Base-by-base conservation (phyloP, 106 monocot species). In the Dactylorhiza incarnata region DNA sequence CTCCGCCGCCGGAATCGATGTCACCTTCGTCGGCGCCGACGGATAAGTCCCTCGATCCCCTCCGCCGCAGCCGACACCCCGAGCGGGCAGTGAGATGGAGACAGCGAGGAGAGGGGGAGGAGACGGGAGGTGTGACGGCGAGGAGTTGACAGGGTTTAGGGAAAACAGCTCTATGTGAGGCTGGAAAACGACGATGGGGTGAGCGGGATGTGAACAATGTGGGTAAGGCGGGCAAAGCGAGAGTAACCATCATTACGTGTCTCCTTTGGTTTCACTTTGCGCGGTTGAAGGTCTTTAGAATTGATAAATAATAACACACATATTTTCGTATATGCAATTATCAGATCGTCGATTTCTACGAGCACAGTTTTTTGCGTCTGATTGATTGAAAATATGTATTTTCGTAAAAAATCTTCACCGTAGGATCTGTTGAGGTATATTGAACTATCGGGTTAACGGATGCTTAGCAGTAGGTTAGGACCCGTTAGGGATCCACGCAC, bases 1-100 rank as follows among this genome's bases (percentile, higher is more conserved):
- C 88, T 8, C 83, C 78, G 55, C 77, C 85, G 16, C 73, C 85
- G 48, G 83, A 79, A 23, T 84, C 92, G 62, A 72, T 88, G 79
- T 89, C 93, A 25, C 78, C 91, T 12, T 92, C 91, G 82, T 84
- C 85, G 6, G 78, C 82, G 48, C 74, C 14, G 67, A 80, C 85
- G 19, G 77, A 70, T 78, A 93, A 81, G 61, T 84, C 71, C 48
- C 79, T 78, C 71, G 77, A 29, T 45, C 67, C 12, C 8, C 68
- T 45, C 19, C 53, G 12, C 7, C 76, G 48, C 3, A n/a, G 68
- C 12, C 25, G 47, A n/a, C 5, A 49, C 55, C 45, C 20, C 45
- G 58, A 7, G 20, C 7, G 8, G n/a, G 58, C 22, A 19, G 58
- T 20, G 58, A 20, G 4, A 58, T 1, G 22, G 58, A 58, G 58